Conservation (phyloP, 768 basidiomycete species). For the Leccinum imitatum region DNA sequence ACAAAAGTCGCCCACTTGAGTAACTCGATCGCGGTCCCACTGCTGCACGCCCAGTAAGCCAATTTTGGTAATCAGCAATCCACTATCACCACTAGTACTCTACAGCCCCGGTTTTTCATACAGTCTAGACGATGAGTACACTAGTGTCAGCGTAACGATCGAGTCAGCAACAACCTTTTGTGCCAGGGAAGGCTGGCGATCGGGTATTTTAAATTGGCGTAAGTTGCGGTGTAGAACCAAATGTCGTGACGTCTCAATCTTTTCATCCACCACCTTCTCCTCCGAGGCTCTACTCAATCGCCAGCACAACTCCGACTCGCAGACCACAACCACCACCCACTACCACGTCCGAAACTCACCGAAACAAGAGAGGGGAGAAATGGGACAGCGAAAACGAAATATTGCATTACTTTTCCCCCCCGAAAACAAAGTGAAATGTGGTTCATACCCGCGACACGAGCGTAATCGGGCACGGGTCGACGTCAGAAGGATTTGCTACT, state of each 20-base stretch:
- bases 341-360: neutral
- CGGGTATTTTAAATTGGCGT: neutral
- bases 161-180: neutral
- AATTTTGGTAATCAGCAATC: neutral
- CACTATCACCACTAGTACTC: neutral
- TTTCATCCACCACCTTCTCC: neutral
- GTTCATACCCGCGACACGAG: constrained; percentile 17
- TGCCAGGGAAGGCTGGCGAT: neutral
- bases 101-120: neutral
- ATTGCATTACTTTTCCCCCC: constrained; percentile 1
- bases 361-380: neutral
- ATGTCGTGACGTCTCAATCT: neutral
- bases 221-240: neutral
- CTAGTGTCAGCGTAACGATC: neutral
- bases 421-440: neutral
- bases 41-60: neutral
- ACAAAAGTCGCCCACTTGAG: no score
- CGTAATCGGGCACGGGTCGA: constrained; percentile 14
- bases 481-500: neutral
- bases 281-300: neutral
- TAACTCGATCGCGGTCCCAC: no score
- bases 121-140: neutral
- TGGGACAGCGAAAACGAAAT: neutral
- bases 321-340: neutral
- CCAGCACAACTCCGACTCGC: neutral